Evolutionary conservation across 164 flowering plant genomes (phyloP), one percentile per base, ranked within the genome.

Genomic region (Taxillus chinensis): DNA sequence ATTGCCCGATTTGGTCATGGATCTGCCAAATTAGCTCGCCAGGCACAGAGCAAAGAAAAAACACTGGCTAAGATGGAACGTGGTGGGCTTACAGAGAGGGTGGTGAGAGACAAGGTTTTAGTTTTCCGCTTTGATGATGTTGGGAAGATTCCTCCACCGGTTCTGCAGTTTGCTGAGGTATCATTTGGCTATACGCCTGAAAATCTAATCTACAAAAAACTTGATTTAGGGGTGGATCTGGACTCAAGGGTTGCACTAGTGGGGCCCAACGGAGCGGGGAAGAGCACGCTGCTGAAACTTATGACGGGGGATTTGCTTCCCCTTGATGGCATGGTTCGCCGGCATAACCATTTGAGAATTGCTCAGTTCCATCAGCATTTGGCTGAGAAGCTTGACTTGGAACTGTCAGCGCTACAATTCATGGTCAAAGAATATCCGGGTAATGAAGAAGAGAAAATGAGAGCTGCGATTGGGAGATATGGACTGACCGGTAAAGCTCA

Each of bases 231-330:
- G 57, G 97, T 93, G 0, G 99, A 93, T 57, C 75, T 93, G 67
- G 99, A 93, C 66, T 93, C 98, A 0, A 76, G 98, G 71, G 68
- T 92, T 4, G 98, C 98, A 7, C 65, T 92, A 64, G 98, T 90
- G 59, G 98, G 98, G 46, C 98, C 98, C 12, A 92, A 92, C 71
- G 98, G 98, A 3, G 98, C 98, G 66, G 99, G 97, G 50, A 93
- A 93, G 74, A 90, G 97, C 68, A 93, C 99, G 0, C 66, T 93
- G 61, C 77, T 93, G 74, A 93, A 93, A 86, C 89, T 93, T 71
- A 89, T 93, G 97, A 90, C 97, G 2, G 99, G 99, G 68, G 98
- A 93, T 1, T 68, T 93, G 64, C 68, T 60, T 54, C 97, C 98
- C 61, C 66, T 63, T 37, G 98, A 93, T 67, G 98, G 98, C 72